A percentile compares a stretch with the other conserved stretches of the same genome.
Evolutionary conservation across 129 eudicot species (phyloP).

Genomic region (Scalesia atractyloides): DNA sequence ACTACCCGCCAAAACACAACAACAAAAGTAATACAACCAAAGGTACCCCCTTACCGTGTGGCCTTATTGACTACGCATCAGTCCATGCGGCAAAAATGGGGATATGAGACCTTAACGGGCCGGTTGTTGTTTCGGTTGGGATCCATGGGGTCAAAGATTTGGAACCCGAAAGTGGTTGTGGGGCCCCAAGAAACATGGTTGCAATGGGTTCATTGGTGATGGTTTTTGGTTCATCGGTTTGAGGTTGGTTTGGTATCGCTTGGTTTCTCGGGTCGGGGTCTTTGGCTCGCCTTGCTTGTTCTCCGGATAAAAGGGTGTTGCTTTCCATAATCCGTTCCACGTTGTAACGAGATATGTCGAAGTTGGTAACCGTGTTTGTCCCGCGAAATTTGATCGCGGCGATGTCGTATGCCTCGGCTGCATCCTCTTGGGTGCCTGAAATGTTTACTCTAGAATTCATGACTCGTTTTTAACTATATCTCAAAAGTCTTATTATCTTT

Average conservation of each 20-base stretch:
- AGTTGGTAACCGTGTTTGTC: slow-evolving; percentile 76
- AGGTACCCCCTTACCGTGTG: slow-evolving; percentile 10
- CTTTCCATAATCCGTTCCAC: slow-evolving; percentile 79
- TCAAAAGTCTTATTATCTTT: not conserved
- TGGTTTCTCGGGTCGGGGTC: slow-evolving; percentile 18
- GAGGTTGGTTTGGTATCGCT: slow-evolving; percentile 20
- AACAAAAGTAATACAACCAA: not conserved
- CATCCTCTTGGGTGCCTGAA: slow-evolving; percentile 96
- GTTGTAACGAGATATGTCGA: slow-evolving; percentile 67
- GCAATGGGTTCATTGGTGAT: slow-evolving; percentile 25
- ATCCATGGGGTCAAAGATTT: not conserved
- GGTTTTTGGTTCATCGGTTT: slow-evolving; percentile 16
- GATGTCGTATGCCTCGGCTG: slow-evolving; percentile 92
- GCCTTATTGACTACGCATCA: slow-evolving; percentile 41
- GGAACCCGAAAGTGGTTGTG: not conserved
- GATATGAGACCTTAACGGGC: slow-evolving; percentile 57
- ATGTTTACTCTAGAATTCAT: not conserved
- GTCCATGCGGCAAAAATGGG: slow-evolving; percentile 88
- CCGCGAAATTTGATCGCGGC: slow-evolving; percentile 95
- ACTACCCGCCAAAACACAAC: slow-evolving; percentile 11
- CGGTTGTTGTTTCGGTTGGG: slow-evolving; percentile 10
- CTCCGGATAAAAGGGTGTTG: slow-evolving; percentile 72
- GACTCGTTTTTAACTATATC: not conserved
- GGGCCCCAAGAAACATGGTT: slow-evolving; percentile 9
- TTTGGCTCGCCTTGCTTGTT: slow-evolving; percentile 62